Evolutionary conservation across 768 basidiomycete species (phyloP).

Genomic region (Mycena rosella): DNA sequence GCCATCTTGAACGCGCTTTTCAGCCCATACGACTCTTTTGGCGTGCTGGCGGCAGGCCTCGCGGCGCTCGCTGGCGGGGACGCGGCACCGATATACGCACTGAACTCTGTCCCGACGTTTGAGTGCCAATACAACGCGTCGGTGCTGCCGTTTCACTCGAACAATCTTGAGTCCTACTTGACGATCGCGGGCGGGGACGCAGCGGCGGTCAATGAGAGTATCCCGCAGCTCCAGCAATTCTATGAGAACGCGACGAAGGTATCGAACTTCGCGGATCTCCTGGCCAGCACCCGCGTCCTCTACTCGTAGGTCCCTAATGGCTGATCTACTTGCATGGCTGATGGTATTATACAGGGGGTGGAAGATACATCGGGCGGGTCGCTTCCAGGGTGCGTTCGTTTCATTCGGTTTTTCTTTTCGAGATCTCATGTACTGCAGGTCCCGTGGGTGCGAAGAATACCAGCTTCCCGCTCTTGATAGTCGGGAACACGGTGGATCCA

Average conservation of each 20-base stretch:
- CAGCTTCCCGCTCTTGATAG: conserved; percentile 40
- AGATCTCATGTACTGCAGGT: conserved; percentile 23
- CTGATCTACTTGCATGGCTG: neutral
- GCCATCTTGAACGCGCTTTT: conserved; percentile 39
- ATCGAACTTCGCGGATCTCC: conserved; percentile 35
- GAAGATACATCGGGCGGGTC: conserved; percentile 11
- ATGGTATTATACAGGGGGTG: neutral
- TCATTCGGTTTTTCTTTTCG: neutral
- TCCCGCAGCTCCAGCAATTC: conserved; percentile 27
- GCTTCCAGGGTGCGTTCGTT: conserved; percentile 1
- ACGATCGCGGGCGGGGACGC: conserved; percentile 38
- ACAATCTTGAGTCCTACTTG: conserved; percentile 12
- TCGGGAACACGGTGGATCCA: conserved; percentile 40
- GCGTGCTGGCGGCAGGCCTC: conserved; percentile 34
- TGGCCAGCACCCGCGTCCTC: conserved; percentile 18
- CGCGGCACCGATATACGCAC: conserved; percentile 32
- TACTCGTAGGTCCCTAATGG: conserved; percentile 15
- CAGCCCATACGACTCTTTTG: conserved; percentile 35
- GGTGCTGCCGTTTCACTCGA: conserved; percentile 10
- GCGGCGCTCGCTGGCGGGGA: conserved; percentile 43
- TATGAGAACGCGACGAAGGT: conserved; percentile 18
- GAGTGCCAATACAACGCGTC: neutral
- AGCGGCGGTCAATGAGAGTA: conserved; percentile 17
- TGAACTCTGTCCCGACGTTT: conserved; percentile 4
- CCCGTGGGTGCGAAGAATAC: conserved; percentile 37